These are phyloP conservation scores for Macadamia tetraphylla DNA, from an alignment of 164 flowering plant species.

Conservation along the genomic window DNA sequence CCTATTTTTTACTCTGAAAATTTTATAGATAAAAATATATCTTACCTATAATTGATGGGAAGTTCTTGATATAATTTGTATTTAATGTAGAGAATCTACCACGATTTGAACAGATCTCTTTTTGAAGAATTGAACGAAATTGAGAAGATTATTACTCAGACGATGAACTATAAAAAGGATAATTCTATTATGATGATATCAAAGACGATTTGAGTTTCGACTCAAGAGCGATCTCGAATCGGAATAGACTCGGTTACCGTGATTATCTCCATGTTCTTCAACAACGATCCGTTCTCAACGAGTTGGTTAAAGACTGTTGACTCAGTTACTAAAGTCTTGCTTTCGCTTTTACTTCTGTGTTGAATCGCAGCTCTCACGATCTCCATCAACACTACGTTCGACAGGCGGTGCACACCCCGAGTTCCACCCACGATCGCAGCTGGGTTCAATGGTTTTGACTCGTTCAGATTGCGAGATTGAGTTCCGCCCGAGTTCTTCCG, in stretches of 20 bases:
- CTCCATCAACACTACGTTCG: slow-evolving; percentile 50
- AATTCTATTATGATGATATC: not conserved
- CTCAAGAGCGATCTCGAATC: slow-evolving; percentile 27
- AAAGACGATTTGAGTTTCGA: not conserved
- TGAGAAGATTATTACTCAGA: not conserved
- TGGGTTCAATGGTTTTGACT: slow-evolving; percentile 18
- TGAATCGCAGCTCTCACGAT: slow-evolving; percentile 53
- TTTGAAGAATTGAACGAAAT: not conserved
- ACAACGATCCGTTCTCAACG: slow-evolving; percentile 33
- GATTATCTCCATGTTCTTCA: slow-evolving; percentile 39
- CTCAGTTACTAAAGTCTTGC: slow-evolving; percentile 40
- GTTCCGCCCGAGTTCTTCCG: slow-evolving; percentile 33
- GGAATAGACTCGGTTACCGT: slow-evolving; percentile 32
- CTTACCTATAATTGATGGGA: too few relatives aligned
- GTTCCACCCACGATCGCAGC: slow-evolving; percentile 60
- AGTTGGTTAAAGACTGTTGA: slow-evolving; percentile 57
- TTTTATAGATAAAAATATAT: not conserved
- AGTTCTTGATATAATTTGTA: not conserved
- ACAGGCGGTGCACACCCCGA: slow-evolving; percentile 54
- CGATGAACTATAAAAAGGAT: not conserved
- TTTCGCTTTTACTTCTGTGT: slow-evolving; percentile 33
- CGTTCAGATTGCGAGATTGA: slow-evolving; percentile 9
- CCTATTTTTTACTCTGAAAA: too few relatives aligned
- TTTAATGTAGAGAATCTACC: not conserved
- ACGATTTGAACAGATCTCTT: not conserved